phyloP scores from a whole-genome alignment of 345 rosid species.

The Trapa bicornis region DNA sequence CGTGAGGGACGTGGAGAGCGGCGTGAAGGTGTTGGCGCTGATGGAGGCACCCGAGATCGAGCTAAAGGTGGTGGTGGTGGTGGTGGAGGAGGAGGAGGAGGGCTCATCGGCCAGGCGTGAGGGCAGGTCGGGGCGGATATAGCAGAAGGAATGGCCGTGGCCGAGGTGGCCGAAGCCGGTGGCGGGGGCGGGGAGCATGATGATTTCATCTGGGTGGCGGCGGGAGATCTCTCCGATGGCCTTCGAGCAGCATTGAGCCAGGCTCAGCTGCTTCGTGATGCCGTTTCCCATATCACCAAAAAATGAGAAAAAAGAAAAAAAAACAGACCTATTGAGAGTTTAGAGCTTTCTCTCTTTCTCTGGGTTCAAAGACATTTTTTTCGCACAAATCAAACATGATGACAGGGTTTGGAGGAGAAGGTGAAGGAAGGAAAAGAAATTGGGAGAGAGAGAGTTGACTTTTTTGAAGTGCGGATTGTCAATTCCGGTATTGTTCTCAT shows the following conservation, averaged over 20 bases:
- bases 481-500: neutral
- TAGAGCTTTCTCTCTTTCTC: neutral
- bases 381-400: neutral
- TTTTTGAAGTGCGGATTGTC: slow-evolving; percentile 2
- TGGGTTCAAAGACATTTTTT: too few species aligned
- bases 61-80: slow-evolving; percentile 37
- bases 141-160: slow-evolving; percentile 79
- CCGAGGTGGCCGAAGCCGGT: slow-evolving; percentile 25
- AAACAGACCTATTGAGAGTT: too few species aligned
- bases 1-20: slow-evolving; percentile 44
- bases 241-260: slow-evolving; percentile 40
- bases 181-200: slow-evolving; percentile 12
- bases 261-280: slow-evolving; percentile 20
- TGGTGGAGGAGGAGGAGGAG: slow-evolving; percentile 4
- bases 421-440: slow-evolving; percentile 1
- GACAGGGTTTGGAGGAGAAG: neutral
- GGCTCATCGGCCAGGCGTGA: slow-evolving; percentile 21
- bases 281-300: slow-evolving; percentile 54
- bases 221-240: slow-evolving; percentile 42
- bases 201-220: slow-evolving; percentile 31
- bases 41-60: slow-evolving; percentile 94
- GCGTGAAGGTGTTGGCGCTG: slow-evolving; percentile 78
- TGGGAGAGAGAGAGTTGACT: slow-evolving; percentile 23
- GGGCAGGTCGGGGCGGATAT: slow-evolving; percentile 45
- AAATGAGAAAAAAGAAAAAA: neutral